Evolutionary conservation across 768 basidiomycete species (phyloP), one percentile per base, ranked within the genome.

Genomic region (Stropharia rugosoannulata): DNA sequence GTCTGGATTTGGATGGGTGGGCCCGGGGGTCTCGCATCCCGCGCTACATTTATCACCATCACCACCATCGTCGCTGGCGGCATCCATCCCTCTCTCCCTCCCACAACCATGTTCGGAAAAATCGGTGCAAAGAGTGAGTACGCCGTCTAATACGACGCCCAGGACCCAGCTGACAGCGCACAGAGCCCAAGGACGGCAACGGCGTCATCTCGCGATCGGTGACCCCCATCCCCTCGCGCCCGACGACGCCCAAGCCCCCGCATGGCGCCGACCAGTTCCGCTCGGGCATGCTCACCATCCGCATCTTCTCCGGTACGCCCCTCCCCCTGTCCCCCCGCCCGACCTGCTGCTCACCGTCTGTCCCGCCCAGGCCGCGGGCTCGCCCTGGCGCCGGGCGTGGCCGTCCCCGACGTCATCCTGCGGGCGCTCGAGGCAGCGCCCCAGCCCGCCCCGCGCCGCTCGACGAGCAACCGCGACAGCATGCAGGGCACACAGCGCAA

Each of bases 231-330:
- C 87, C 65, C 19, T 93, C 90, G 11, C 80, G 90, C 22, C 87
- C 90, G n/a, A 82, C 83, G 4, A 92, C 90, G 0, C 90, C 91
- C 18, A 87, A 82, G 65, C 77, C 83, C 3, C 74, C 74, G 54
- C 68, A 75, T 67, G 76, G 76, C 32, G 61, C 76, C 50, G 83
- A 85, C 62, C 84, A 88, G 69, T 89, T 90, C 62, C 82, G 92
- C 71, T 89, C 84, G 43, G 96, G 96, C 48, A 87, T 95, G 81
- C 86, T 98, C 64, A 95, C 93, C 59, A 95, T 99, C 70, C 86
- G 93, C 58, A 94, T 99, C 68, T 95, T 95, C 75, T 95, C 90
- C 64, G 91, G 90, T 90, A 59, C 59, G 83, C 65, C 64, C 50
- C 68, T 32, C 45, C 49, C 46, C 38, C 25, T 7, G 40, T 49